phyloP scores from a whole-genome alignment of 495 filamentous ascomycete genomes.

The Talaromyces proteolyticus region DNA sequence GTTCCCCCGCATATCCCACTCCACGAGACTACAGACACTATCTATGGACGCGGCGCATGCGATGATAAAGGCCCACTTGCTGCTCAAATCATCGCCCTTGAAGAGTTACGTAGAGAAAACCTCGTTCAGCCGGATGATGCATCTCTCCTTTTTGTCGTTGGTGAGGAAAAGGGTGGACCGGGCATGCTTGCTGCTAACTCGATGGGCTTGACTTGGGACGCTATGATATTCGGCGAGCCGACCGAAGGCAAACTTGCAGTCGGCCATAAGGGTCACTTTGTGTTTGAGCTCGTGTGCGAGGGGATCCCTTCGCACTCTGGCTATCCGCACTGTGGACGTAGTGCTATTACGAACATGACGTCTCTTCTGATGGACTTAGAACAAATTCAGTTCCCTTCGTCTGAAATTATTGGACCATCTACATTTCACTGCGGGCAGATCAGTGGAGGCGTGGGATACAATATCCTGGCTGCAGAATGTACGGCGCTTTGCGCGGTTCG shows the following conservation, averaged over 20 bases:
- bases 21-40: slow-evolving; percentile 34
- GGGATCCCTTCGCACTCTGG: slow-evolving; percentile 73
- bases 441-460: slow-evolving; percentile 14
- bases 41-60: slow-evolving; percentile 69
- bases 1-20: slow-evolving; percentile 52
- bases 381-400: slow-evolving; percentile 5
- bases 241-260: slow-evolving; percentile 71
- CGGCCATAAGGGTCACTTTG: slow-evolving; percentile 72
- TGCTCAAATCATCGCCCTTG: slow-evolving; percentile 56
- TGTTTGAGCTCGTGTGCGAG: slow-evolving; percentile 47
- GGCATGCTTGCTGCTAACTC: slow-evolving; percentile 54
- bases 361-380: slow-evolving; percentile 52
- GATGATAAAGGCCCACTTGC: slow-evolving; percentile 85
- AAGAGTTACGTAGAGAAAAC: slow-evolving; percentile 16
- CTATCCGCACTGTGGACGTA: slow-evolving; percentile 70
- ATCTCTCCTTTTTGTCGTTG: slow-evolving; percentile 72
- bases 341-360: slow-evolving; percentile 62
- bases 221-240: slow-evolving; percentile 76
- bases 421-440: slow-evolving; percentile 16
- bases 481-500: slow-evolving; percentile 16
- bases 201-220: slow-evolving; percentile 25
- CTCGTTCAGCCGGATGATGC: slow-evolving; percentile 28
- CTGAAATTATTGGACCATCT: slow-evolving; percentile 11
- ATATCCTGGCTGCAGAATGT: slow-evolving; percentile 14
- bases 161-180: slow-evolving; percentile 66